Evolutionary conservation across 169 alveolate genomes (phyloP), one percentile per base, ranked within the genome.

Genomic region (Plasmodium adleri): DNA sequence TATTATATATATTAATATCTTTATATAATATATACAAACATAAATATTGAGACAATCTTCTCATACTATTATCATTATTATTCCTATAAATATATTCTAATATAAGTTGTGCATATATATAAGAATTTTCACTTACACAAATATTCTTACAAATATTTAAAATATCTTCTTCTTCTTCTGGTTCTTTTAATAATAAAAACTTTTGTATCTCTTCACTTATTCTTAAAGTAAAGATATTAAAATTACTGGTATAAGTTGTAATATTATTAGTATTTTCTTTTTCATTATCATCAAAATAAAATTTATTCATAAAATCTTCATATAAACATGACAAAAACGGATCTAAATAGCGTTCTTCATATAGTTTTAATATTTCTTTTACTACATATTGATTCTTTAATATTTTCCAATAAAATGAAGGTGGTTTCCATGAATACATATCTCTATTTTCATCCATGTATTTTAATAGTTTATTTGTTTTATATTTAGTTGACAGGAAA

Each of bases 101-200:
- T 58, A 96, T 92, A 22, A 98, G 97, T 50, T 95, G 97, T 32
- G 98, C 95, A 93, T 96, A 96, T 75, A 96, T 94, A 39, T 96
- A 96, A 2, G 98, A 98, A 73, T 96, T 96, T 85, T 96, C 98
- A 26, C 98, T 95, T 49, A 96, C 93, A 72, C 97, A 93, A 12
- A 95, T 88, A 52, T 95, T 88, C 45, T 93, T 94, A 39, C 92
- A 67, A 10, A 73, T 91, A 15, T 76, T 95, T 43, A 92, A 70
- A 49, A 91, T 92, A 0, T 72, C 93, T 52, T 95, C 90, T 60
- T 95, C 97, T 17, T 67, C 86, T 72, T 92, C 87, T 15, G 95
- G 90, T 74, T 95, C 97, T 80, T 93, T 97, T 74, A 88, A 91
- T 50, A 94, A 63, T 9, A 96, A 93, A 75, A 95, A 96, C 45